Percentiles rank a stretch among this genome's conserved stretches.
Evolutionary conservation across 108 stramenopile genomes (phyloP).

Genomic region (Conticribra guillardii): DNA sequence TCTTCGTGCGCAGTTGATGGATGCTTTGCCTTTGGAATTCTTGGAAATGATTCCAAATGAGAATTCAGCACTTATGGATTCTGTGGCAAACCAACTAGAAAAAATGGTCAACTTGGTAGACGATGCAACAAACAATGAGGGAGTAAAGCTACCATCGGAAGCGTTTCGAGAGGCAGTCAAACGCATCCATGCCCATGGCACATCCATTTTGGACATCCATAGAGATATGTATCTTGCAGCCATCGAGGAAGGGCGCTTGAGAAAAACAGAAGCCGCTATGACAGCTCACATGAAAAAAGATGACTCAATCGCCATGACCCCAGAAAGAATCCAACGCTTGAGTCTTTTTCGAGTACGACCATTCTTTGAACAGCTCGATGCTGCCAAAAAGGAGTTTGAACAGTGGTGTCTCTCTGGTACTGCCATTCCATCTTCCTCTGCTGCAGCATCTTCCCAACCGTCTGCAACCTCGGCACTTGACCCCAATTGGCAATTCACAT

Average conservation of each 20-base stretch:
- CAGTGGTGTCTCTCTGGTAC: constrained; percentile 59
- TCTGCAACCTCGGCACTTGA: constrained; percentile 31
- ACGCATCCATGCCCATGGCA: constrained; percentile 62
- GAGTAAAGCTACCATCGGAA: constrained; percentile 19
- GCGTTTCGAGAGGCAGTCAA: constrained; percentile 69
- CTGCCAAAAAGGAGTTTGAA: constrained; percentile 52
- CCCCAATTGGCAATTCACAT: constrained; percentile 70
- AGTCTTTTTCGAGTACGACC: constrained; percentile 74
- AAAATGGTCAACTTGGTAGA: constrained; percentile 51
- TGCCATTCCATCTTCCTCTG: constrained; percentile 1
- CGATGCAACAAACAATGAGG: constrained; percentile 38
- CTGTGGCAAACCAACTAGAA: constrained; percentile 49
- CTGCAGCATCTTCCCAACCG: not conserved
- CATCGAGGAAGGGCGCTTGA: constrained; percentile 71
- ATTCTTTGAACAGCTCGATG: constrained; percentile 71
- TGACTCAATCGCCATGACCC: constrained; percentile 50
- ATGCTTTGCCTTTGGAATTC: constrained; percentile 64
- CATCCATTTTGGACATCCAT: constrained; percentile 72
- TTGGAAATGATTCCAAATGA: constrained; percentile 52
- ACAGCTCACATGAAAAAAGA: constrained; percentile 63
- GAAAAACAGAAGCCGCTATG: constrained; percentile 75
- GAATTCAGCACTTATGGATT: constrained; percentile 25
- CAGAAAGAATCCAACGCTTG: constrained; percentile 74
- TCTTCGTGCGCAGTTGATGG: constrained; percentile 53
- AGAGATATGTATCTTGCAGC: constrained; percentile 88